Base-by-base conservation (phyloP, 139 green algal genomes). In the Volvox africanus region DNA sequence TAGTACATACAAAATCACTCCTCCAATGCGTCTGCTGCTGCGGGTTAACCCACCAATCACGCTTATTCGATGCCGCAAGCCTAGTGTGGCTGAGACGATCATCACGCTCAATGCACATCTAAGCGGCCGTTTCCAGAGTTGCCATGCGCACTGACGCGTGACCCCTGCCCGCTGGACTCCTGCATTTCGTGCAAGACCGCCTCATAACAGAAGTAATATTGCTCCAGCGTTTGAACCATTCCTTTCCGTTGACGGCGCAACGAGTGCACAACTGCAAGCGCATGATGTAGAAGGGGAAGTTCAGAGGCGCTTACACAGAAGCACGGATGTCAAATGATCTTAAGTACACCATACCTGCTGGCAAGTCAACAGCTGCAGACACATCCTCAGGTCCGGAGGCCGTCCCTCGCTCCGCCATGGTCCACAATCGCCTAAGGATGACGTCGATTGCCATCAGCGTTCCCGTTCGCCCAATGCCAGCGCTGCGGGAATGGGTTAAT, bases 191-290 rank as follows among this genome's bases (percentile, higher is more conserved):
- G 89, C n/a, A 95, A 69, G 0, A 94, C 19, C 19, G 95, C 94
- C 83, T 94, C 89, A 90, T 97, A 96, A 80, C 95, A 95, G 83
- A 98, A 98, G 17, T 92, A 80, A 37, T 97, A 98, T 89, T 98
- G 96, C 35, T 96, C 93, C 44, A 92, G 79, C 33, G 95, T 98
- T 89, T 98, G 97, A 44, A 98, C 97, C 97, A 99, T 98, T 88
- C 96, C 97, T 35, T 89, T 89, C n/a, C 97, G 93, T 92, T 98
- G 95, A 62, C 79, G 78, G 35, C 97, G 93, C 35, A 98, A 84
- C 19, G 89, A 30, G 2, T 80, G 69, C 33, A 98, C 93, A 5
- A 97, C 87, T 91, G 76, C 76, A 35, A 2, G 65, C 65, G 24
- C 65, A 12, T 28, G 65, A 24, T n/a, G n/a, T n/a, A 73, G 21